Evolutionary conservation across 495 filamentous ascomycete species (phyloP).

Genomic region (Lepraria neglecta): DNA sequence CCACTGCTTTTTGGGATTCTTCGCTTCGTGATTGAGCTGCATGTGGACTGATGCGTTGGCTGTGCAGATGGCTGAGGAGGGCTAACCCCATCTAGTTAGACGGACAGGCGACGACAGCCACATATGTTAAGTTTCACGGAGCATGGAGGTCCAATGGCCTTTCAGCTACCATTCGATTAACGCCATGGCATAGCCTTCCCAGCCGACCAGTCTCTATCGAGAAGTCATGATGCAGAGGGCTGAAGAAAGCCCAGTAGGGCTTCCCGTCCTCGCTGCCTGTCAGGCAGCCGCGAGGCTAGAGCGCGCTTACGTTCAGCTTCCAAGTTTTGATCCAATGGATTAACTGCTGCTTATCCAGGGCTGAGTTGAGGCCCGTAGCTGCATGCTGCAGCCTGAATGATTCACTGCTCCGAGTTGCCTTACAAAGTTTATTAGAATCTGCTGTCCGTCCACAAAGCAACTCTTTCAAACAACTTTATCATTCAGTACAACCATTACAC

Average conservation of each 20-base stretch:
- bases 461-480: neutral
- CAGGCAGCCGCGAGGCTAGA: neutral
- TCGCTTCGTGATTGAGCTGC: neutral
- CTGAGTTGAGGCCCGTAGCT: neutral
- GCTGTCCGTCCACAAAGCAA: neutral
- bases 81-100: neutral
- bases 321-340: neutral
- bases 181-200: too few relatives aligned
- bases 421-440: too few relatives aligned
- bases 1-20: too few relatives aligned
- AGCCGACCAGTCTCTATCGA: too few relatives aligned
- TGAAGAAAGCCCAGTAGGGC: neutral
- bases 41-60: constrained; percentile 10
- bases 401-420: neutral
- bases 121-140: neutral
- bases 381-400: neutral
- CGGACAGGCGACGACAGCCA: neutral
- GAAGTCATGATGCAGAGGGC: neutral
- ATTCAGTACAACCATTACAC: neutral
- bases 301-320: constrained; percentile 3
- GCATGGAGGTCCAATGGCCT: too few relatives aligned
- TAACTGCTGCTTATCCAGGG: neutral
- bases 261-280: neutral
- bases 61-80: neutral
- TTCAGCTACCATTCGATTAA: too few relatives aligned